These are phyloP conservation scores for Zea luxurians DNA, from an alignment of 176 grass and related monocot species.

Conservation along the genomic window DNA sequence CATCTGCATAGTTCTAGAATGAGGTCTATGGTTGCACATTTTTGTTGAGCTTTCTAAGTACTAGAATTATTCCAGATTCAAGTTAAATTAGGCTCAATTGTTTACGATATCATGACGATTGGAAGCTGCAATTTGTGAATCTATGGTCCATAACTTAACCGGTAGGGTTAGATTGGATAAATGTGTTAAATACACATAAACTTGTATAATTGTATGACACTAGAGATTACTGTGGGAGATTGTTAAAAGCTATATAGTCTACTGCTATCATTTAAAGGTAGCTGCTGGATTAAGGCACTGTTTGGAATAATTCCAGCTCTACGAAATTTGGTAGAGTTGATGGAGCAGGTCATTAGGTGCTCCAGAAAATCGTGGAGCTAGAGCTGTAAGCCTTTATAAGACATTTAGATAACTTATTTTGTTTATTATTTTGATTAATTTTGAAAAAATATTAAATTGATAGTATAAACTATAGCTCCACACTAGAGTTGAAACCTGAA, in stretches of 20 bases:
- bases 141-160: neutral
- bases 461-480: no score
- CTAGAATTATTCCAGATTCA: slow-evolving; percentile 2
- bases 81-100: neutral
- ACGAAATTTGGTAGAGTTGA: no score
- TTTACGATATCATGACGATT: neutral
- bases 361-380: no score
- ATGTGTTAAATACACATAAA: neutral
- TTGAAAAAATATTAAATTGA: no score
- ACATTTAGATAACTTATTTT: no score
- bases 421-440: no score
- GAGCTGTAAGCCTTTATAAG: no score
- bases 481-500: no score
- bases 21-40: neutral
- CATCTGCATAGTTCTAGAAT: neutral
- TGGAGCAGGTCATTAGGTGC: no score
- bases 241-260: neutral
- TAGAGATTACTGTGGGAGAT: neutral
- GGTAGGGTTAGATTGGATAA: neutral
- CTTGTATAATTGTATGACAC: neutral
- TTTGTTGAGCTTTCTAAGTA: neutral
- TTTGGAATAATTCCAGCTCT: neutral
- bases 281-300: neutral
- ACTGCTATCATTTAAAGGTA: neutral
- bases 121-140: neutral